phyloP scores from a whole-genome alignment of 352 stramenopile species.

The Phytophthora citrophthora region DNA sequence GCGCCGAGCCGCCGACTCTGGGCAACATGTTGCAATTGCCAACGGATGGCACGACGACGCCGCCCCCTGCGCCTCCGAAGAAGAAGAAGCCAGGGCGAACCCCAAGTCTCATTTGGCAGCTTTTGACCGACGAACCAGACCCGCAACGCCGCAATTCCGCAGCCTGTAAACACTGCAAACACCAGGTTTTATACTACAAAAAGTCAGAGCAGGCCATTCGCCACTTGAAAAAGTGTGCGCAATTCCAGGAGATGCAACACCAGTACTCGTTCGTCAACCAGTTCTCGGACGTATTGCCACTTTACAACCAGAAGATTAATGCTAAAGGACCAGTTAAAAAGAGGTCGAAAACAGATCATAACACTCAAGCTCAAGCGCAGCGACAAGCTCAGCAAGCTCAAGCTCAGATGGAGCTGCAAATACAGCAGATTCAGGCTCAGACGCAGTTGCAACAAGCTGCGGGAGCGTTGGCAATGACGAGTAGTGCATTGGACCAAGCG shows the following conservation, averaged over 20 bases:
- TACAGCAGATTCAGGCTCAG: constrained; percentile 25
- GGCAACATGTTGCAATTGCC: constrained; percentile 32
- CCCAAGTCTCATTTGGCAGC: constrained; percentile 78
- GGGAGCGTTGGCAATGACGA: constrained; percentile 27
- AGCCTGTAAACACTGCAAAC: constrained; percentile 87
- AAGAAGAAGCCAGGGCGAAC: constrained; percentile 82
- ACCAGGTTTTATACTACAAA: constrained; percentile 88
- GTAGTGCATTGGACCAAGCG: constrained; percentile 53
- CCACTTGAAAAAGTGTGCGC: constrained; percentile 80
- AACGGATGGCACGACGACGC: background rate
- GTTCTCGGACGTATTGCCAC: constrained; percentile 79
- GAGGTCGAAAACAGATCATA: constrained; percentile 48
- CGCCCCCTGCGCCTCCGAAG: constrained; percentile 33
- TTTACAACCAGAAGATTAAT: constrained; percentile 87
- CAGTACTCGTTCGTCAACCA: constrained; percentile 82
- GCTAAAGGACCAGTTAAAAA: constrained; percentile 74
- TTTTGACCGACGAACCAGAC: constrained; percentile 83
- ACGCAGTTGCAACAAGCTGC: constrained; percentile 23
- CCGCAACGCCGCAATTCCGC: constrained; percentile 79
- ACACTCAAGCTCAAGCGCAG: constrained; percentile 7
- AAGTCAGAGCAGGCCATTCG: constrained; percentile 87
- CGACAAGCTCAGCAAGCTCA: constrained; percentile 11
- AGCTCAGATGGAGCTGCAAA: background rate
- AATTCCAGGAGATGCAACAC: constrained; percentile 84
- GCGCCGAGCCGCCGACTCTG: constrained; percentile 21